Percentiles rank a stretch among this genome's conserved stretches.
phyloP scores from a whole-genome alignment of 768 basidiomycete genomes.

The Erythrobasidium yunnanense region DNA sequence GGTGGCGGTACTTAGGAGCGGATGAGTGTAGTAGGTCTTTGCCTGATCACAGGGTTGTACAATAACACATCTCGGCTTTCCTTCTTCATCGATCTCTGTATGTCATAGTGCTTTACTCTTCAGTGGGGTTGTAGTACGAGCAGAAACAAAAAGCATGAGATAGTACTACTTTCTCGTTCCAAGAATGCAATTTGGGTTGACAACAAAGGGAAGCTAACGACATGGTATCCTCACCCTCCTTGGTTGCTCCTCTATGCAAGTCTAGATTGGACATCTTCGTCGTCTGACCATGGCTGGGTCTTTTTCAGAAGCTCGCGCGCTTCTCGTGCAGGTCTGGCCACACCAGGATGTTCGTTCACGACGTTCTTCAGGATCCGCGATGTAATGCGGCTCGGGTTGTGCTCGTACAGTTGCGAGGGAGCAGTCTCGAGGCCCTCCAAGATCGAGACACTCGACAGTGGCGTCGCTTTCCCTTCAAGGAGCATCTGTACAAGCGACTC shows the following conservation, averaged over 20 bases:
- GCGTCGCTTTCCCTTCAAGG: slow-evolving; percentile 61
- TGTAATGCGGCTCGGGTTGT: slow-evolving; percentile 55
- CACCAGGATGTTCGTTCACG: slow-evolving; percentile 46
- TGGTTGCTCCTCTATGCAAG: slow-evolving; percentile 1
- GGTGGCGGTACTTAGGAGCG: slow-evolving; percentile 28
- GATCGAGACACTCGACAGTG: slow-evolving; percentile 37
- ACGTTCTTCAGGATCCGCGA: slow-evolving; percentile 52
- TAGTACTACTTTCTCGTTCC: too few species aligned
- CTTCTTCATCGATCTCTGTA: too few species aligned
- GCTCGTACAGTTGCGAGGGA: slow-evolving; percentile 56
- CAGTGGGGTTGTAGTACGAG: too few species aligned
- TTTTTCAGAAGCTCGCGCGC: slow-evolving; percentile 58
- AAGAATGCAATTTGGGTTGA: background rate
- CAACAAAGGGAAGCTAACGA: background rate
- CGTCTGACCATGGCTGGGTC: slow-evolving; percentile 41
- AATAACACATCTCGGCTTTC: too few species aligned
- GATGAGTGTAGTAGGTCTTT: too few species aligned
- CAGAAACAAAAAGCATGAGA: too few species aligned
- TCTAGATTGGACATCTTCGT: slow-evolving; percentile 38
- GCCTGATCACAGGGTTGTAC: too few species aligned
- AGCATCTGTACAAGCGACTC: slow-evolving; percentile 45
- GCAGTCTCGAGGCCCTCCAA: slow-evolving; percentile 41
- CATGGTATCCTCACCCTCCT: background rate
- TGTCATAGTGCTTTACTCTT: too few species aligned
- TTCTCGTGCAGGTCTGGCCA: slow-evolving; percentile 70